Conservation (phyloP, 164 flowering plant species). For the Kalanchoe fedtschenkoi region DNA sequence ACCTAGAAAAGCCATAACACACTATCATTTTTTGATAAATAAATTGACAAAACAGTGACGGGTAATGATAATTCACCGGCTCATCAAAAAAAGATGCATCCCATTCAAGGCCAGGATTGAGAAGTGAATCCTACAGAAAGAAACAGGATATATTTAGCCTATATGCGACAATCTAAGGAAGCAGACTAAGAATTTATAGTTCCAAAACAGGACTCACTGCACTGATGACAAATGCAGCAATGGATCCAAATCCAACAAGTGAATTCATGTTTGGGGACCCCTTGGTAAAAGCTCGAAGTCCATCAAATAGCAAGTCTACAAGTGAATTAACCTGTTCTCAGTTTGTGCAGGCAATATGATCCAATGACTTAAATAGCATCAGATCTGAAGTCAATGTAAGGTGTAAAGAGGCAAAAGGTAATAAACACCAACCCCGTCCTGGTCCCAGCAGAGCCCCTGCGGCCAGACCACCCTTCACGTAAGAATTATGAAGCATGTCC, state of each 20-base stretch:
- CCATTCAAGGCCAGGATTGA: conserved; percentile 85
- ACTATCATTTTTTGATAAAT: neutral
- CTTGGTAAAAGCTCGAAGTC: conserved; percentile 59
- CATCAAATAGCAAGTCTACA: conserved; percentile 77
- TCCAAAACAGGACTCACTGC: conserved; percentile 39
- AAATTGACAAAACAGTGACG: conserved; percentile 1
- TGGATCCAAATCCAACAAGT: conserved; percentile 96
- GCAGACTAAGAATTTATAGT: neutral
- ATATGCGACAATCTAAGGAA: neutral
- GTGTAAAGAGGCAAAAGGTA: neutral
- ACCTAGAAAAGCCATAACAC: neutral
- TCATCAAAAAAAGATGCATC: conserved; percentile 92
- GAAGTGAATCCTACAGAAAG: conserved; percentile 56
- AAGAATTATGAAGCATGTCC: conserved; percentile 78
- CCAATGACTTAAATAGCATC: neutral
- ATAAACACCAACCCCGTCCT: conserved; percentile 57
- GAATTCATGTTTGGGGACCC: conserved; percentile 98
- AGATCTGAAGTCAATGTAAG: neutral
- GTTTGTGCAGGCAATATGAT: neutral
- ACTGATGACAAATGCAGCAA: no score
- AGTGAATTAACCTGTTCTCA: neutral
- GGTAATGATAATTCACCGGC: conserved; percentile 61
- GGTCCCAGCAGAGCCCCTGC: conserved; percentile 76
- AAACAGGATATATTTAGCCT: neutral
- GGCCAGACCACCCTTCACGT: conserved; percentile 76